Conservation (phyloP, 805 yeast species). For the Tetrapisispora taiwanensis region DNA sequence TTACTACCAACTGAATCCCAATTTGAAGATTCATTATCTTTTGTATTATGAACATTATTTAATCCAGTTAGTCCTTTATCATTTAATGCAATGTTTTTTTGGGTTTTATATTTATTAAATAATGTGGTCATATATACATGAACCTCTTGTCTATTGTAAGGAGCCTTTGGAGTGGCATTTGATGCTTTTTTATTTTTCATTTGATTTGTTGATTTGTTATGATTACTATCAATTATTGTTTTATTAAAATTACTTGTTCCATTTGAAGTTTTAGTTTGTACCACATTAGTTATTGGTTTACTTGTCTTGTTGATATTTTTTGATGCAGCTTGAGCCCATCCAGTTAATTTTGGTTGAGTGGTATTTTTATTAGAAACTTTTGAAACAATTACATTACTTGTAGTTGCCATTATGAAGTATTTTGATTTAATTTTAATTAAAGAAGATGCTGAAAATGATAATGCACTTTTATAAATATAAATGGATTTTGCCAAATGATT, state of each 20-base stretch:
- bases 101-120: constrained; percentile 6
- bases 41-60: constrained; percentile 3
- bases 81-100: constrained; percentile 7
- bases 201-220: neutral
- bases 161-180: constrained; percentile 5
- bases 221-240: constrained; percentile 1
- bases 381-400: neutral
- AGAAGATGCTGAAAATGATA: no score
- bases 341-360: constrained; percentile 20
- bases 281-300: neutral
- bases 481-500: no score
- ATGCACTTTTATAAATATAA: no score
- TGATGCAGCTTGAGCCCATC: constrained; percentile 29
- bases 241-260: neutral
- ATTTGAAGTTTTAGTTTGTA: neutral
- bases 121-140: constrained; percentile 13
- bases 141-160: constrained; percentile 24
- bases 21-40: constrained; percentile 9
- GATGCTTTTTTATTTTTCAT: constrained; percentile 1
- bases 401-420: constrained; percentile 7
- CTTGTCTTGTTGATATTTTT: constrained; percentile 6
- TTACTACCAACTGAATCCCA: constrained; percentile 25
- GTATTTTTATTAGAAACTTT: constrained; percentile 1
- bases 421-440: no score
- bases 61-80: constrained; percentile 1